Percentiles rank a stretch among this genome's conserved stretches.
Conservation (phyloP, 768 basidiomycete species). For the Leccinum incarnatum region DNA sequence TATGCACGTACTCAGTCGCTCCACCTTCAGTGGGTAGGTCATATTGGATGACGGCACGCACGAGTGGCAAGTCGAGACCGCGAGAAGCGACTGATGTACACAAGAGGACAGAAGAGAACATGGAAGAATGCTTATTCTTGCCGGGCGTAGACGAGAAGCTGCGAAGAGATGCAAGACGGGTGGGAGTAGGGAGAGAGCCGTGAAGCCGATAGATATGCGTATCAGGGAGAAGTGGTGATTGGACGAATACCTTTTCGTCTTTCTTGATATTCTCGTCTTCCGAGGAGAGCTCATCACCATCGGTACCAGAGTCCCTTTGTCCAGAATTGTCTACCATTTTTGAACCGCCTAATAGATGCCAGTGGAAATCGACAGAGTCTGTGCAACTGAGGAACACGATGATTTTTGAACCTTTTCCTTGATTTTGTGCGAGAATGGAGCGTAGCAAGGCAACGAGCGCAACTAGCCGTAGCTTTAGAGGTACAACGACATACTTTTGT, state of each 20-base stretch:
- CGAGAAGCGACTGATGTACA: slow-evolving; percentile 99
- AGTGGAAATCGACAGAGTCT: slow-evolving; percentile 97
- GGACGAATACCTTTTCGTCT: slow-evolving; percentile 48
- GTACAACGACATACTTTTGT: slow-evolving; percentile 88
- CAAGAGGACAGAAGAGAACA: slow-evolving; percentile 69
- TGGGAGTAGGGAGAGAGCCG: slow-evolving; percentile 81
- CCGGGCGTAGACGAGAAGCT: slow-evolving; percentile 60
- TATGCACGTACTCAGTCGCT: slow-evolving; percentile 93
- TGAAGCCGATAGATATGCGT: slow-evolving; percentile 86
- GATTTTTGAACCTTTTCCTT: slow-evolving; percentile 60
- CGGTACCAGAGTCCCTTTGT: slow-evolving; percentile 22
- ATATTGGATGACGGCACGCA: slow-evolving; percentile 92
- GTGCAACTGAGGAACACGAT: slow-evolving; percentile 97
- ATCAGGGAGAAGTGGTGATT: slow-evolving; percentile 76
- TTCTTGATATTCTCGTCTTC: slow-evolving; percentile 27
- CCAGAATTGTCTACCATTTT: slow-evolving; percentile 51
- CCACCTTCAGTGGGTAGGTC: slow-evolving; percentile 98
- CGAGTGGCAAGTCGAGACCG: slow-evolving; percentile 92
- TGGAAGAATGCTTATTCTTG: slow-evolving; percentile 29
- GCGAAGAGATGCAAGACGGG: slow-evolving; percentile 78
- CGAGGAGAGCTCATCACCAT: slow-evolving; percentile 23
- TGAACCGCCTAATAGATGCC: slow-evolving; percentile 75
- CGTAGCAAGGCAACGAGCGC: slow-evolving; percentile 84
- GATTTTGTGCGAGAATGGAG: slow-evolving; percentile 65
- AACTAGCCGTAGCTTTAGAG: slow-evolving; percentile 93